Evolutionary conservation across 768 basidiomycete genomes (phyloP).

Genomic region (Termitomyces sp.): DNA sequence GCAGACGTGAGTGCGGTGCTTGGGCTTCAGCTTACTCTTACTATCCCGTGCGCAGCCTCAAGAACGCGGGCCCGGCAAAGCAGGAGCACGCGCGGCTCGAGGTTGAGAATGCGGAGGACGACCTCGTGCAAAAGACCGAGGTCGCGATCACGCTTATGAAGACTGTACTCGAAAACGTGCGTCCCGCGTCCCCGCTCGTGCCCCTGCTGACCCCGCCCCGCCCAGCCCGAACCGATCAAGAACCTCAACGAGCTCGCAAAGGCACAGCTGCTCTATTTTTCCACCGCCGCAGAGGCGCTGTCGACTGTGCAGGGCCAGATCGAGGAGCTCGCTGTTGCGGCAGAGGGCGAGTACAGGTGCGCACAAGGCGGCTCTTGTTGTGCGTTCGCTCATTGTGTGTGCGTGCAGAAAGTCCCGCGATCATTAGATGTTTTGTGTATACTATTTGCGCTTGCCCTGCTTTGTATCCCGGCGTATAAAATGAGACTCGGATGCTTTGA

Average conservation of each 20-base stretch:
- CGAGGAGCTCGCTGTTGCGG: slow-evolving; percentile 87
- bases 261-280: slow-evolving; percentile 73
- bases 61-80: slow-evolving; percentile 64
- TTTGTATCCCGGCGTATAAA: too few relatives aligned
- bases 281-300: slow-evolving; percentile 73
- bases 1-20: too few relatives aligned
- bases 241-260: slow-evolving; percentile 89
- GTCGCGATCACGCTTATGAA: slow-evolving; percentile 96
- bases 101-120: slow-evolving; percentile 91
- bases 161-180: slow-evolving; percentile 94
- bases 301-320: slow-evolving; percentile 85
- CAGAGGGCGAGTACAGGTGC: slow-evolving; percentile 92
- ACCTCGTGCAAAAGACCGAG: slow-evolving; percentile 96
- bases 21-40: too few relatives aligned
- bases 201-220: background rate
- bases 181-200: slow-evolving; percentile 25
- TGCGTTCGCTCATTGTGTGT: too few relatives aligned
- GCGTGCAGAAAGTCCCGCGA: slow-evolving; percentile 61
- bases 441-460: too few relatives aligned
- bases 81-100: slow-evolving; percentile 92
- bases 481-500: too few relatives aligned
- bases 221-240: slow-evolving; percentile 93
- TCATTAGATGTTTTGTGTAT: too few relatives aligned
- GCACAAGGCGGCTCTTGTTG: too few relatives aligned
- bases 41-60: slow-evolving; percentile 65